These are phyloP conservation scores for Daldinia grandis DNA, from an alignment of 495 filamentous ascomycete genomes.

Conservation along the genomic window DNA sequence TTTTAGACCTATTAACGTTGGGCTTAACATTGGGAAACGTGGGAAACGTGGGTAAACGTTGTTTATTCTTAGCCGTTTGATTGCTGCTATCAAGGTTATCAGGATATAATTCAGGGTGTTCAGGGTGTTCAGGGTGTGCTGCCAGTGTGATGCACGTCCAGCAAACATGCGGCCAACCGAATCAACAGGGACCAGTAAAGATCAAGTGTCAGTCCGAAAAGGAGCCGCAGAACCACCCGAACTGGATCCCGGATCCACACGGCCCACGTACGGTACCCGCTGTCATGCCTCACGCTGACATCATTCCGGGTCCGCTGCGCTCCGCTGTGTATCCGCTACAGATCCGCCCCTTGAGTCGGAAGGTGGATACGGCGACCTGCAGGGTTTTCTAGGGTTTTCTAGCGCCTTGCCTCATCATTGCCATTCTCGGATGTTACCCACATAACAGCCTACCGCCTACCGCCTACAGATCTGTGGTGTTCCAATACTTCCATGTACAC, in stretches of 20 bases:
- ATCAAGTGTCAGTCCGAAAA: conserved; percentile 28
- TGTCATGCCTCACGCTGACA: conserved; percentile 35
- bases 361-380: conserved; percentile 21
- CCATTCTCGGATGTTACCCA: conserved; percentile 22
- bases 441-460: neutral
- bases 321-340: conserved; percentile 38
- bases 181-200: conserved; percentile 14
- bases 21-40: neutral
- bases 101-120: neutral
- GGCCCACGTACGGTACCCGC: conserved; percentile 34
- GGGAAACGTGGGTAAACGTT: neutral
- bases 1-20: conserved; percentile 23
- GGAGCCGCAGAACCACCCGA: conserved; percentile 40
- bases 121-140: neutral
- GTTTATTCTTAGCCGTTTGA: conserved; percentile 11
- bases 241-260: conserved; percentile 35
- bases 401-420: conserved; percentile 36
- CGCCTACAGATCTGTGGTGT: neutral
- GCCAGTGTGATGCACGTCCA: conserved; percentile 23
- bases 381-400: conserved; percentile 37
- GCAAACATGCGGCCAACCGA: conserved; percentile 33
- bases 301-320: conserved; percentile 38
- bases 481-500: neutral
- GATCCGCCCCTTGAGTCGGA: conserved; percentile 36
- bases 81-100: conserved; percentile 11